Conservation (phyloP, 208 protist genomes). For the Trypanosoma melophagium region DNA sequence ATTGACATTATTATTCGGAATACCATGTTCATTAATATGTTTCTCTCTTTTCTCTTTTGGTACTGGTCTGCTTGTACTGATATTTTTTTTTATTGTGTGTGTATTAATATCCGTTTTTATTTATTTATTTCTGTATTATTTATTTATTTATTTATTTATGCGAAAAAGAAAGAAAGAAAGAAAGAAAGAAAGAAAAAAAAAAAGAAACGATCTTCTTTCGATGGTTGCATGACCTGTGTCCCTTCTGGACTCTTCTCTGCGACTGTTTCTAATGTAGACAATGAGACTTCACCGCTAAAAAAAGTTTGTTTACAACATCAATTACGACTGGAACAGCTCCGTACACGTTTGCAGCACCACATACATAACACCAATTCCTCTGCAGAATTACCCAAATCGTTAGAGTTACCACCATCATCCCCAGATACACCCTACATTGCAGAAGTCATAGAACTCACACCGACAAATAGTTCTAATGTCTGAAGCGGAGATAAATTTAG, state of each 20-base stretch:
- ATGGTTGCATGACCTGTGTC: not conserved
- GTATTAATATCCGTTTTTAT: not conserved
- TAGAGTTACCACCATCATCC: not conserved
- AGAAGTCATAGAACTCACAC: not conserved
- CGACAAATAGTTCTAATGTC: not conserved
- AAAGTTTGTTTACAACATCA: not conserved
- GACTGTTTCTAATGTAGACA: not conserved
- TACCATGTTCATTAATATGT: not conserved
- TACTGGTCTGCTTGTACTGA: not conserved
- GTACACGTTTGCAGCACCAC: not conserved
- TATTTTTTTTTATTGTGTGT: slow-evolving; percentile 4
- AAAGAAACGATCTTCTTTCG: not conserved
- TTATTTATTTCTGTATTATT: slow-evolving; percentile 4
- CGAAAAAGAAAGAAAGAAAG: not conserved
- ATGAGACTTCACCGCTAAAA: not conserved
- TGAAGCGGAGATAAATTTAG: no score
- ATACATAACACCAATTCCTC: not conserved
- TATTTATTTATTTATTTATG: not conserved
- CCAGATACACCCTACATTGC: not conserved
- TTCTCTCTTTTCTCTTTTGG: not conserved
- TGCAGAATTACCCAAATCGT: not conserved
- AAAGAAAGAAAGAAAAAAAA: slow-evolving; percentile 1
- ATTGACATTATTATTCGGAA: not conserved
- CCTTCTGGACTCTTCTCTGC: not conserved
- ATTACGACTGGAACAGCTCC: not conserved